A percentile compares a stretch with the other conserved stretches of the same genome.
Conservation (phyloP, 75 land plant genomes). For the Pinus albicaulis region DNA sequence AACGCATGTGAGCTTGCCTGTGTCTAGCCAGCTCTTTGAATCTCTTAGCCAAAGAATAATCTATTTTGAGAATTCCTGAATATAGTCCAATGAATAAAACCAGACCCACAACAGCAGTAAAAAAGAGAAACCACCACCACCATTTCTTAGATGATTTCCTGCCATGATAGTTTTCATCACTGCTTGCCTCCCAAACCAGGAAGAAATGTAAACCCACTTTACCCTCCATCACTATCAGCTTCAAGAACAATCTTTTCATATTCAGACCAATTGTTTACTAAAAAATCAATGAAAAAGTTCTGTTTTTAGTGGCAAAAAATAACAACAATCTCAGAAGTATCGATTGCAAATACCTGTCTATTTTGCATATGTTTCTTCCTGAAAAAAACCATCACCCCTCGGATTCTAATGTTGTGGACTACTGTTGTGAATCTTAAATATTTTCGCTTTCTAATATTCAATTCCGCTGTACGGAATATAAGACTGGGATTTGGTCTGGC, state of each 20-base stretch:
- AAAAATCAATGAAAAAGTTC: background rate
- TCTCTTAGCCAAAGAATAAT: background rate
- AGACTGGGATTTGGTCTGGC: slow-evolving; percentile 73
- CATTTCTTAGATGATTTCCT: background rate
- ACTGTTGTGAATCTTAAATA: background rate
- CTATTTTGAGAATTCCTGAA: background rate
- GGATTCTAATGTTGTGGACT: background rate
- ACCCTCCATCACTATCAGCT: background rate
- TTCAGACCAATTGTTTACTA: slow-evolving; percentile 9
- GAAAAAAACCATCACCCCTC: background rate
- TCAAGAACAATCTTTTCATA: background rate
- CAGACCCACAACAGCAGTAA: background rate
- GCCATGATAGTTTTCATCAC: background rate
- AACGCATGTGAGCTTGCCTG: background rate
- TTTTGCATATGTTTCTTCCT: background rate
- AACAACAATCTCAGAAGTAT: background rate
- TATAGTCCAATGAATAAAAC: background rate
- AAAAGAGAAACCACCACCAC: background rate
- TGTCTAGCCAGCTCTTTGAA: background rate
- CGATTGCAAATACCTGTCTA: background rate
- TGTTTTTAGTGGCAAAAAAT: background rate
- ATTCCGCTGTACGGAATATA: slow-evolving; percentile 82
- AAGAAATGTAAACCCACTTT: slow-evolving; percentile 4
- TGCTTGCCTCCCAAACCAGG: background rate
- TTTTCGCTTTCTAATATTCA: slow-evolving; percentile 26